Conservation (phyloP, 2,329 filamentous ascomycete genomes). For the Fusarium brachygibbosum region DNA sequence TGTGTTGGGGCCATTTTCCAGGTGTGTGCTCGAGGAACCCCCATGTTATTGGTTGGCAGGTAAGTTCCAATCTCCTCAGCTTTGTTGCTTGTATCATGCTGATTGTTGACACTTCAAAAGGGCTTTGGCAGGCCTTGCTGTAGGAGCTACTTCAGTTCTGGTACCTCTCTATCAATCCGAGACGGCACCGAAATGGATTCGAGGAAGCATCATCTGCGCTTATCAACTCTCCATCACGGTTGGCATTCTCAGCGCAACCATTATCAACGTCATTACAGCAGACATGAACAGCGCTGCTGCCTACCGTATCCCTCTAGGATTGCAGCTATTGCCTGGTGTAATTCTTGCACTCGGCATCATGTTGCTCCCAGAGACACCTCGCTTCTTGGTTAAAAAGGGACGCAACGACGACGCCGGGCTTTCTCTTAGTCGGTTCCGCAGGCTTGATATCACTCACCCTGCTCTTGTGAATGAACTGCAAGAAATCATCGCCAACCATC, state of each 20-base stretch:
- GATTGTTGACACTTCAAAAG: slow-evolving; percentile 51
- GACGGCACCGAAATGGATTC: slow-evolving; percentile 86
- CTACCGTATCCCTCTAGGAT: slow-evolving; percentile 82
- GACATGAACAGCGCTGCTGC: slow-evolving; percentile 68
- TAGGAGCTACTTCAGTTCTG: slow-evolving; percentile 78
- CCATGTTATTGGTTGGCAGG: slow-evolving; percentile 73
- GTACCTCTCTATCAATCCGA: slow-evolving; percentile 87
- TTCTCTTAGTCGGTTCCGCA: slow-evolving; percentile 77
- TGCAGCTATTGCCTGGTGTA: slow-evolving; percentile 81
- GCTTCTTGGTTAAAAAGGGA: slow-evolving; percentile 80
- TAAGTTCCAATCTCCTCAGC: slow-evolving; percentile 53
- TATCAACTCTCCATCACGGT: slow-evolving; percentile 83
- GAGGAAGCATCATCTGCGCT: slow-evolving; percentile 79
- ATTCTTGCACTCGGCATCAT: slow-evolving; percentile 77
- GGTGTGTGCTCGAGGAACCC: slow-evolving; percentile 71
- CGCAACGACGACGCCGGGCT: slow-evolving; percentile 73
- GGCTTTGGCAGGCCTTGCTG: slow-evolving; percentile 78
- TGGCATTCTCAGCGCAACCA: slow-evolving; percentile 75
- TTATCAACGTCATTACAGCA: slow-evolving; percentile 77
- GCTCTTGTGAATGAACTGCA: slow-evolving; percentile 80
- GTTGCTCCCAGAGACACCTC: slow-evolving; percentile 81
- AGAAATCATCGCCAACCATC: slow-evolving; percentile 80
- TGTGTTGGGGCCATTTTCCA: slow-evolving; percentile 80
- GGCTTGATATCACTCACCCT: slow-evolving; percentile 79
- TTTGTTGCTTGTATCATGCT: not conserved